Evolutionary conservation across 1,139 yeast species (phyloP).

Genomic region (Kurtzmaniella quercitrusa): DNA sequence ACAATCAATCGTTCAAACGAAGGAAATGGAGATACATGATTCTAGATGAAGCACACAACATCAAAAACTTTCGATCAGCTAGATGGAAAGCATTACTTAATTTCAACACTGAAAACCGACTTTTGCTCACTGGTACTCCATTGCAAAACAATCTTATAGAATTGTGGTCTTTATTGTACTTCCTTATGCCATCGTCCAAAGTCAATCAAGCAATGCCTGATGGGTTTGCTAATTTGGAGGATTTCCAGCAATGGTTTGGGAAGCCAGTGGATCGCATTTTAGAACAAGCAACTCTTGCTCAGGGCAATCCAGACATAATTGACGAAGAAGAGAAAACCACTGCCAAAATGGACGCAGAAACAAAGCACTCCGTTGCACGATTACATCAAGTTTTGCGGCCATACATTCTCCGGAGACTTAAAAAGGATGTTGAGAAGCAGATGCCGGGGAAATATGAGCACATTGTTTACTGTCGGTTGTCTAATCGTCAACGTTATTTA

Average conservation of each 20-base stretch:
- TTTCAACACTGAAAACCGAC: constrained; percentile 85
- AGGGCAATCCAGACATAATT: constrained; percentile 45
- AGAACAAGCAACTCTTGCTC: constrained; percentile 57
- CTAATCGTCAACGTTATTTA: constrained; percentile 85
- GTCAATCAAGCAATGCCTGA: constrained; percentile 76
- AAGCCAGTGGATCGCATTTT: constrained; percentile 90
- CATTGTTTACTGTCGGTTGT: constrained; percentile 83
- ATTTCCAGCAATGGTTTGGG: constrained; percentile 98
- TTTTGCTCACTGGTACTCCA: constrained; percentile 93
- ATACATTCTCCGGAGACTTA: constrained; percentile 81
- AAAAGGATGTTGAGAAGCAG: constrained; percentile 96
- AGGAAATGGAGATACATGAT: constrained; percentile 96
- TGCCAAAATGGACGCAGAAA: constrained; percentile 53
- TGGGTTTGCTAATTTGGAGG: constrained; percentile 93
- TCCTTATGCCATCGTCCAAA: constrained; percentile 89
- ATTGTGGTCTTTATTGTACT: constrained; percentile 88
- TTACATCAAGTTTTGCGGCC: constrained; percentile 94
- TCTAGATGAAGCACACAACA: constrained; percentile 96
- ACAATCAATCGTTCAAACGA: constrained; percentile 88
- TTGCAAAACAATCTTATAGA: constrained; percentile 89
- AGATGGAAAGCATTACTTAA: constrained; percentile 95
- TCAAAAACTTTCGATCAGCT: constrained; percentile 91
- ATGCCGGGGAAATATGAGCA: constrained; percentile 99
- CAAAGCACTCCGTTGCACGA: constrained; percentile 79
- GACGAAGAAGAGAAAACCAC: constrained; percentile 40